Base-by-base conservation (phyloP, 129 eudicot species). In the Flaveria sonorensis region DNA sequence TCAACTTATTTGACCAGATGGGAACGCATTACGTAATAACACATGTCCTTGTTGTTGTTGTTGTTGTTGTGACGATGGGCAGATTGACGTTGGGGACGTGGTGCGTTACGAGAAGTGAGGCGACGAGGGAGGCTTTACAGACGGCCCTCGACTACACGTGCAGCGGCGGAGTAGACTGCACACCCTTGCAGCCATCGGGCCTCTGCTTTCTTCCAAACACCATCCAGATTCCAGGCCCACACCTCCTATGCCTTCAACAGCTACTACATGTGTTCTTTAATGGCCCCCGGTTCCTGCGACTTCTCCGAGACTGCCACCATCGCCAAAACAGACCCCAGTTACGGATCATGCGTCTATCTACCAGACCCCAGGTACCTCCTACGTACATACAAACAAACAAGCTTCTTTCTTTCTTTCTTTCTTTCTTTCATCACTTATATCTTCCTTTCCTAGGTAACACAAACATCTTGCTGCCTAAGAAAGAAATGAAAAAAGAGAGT, bases 341-440 rank as follows among this genome's bases (percentile, higher is more conserved):
- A 42, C 81, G 96, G 96, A 87, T 92, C 96, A 82, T 92, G 97
- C 61, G 88, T 83, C 50, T 92, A 89, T 62, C 97, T 96, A 46
- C 68, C 96, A 9, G 85, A 92, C 70, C 86, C 88, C 48, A 87
- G 92, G 97, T 89, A 85, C 18, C 9, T 16, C 23, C 7, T n/a
- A 2, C 32, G 39, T 32, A 4, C 39, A 32, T 32, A 32, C 39
- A 32, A 32, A 32, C 39, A 32, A 32, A 32, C 39, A 4, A 4
- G 6, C 39, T 32, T 32, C 7, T 32, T 28, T 28, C 4, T 28
- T 28, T 32, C 39, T 32, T 32, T 32, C 39, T 32, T 32, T 32
- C 39, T 32, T n/a, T n/a, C n/a, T n/a, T n/a, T n/a, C n/a, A n/a
- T 32, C 39, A 32, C 39, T 32, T 32, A 32, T 32, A 32, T 32